Conservation (phyloP, 345 rosid genomes). For the Ricinus communis region DNA sequence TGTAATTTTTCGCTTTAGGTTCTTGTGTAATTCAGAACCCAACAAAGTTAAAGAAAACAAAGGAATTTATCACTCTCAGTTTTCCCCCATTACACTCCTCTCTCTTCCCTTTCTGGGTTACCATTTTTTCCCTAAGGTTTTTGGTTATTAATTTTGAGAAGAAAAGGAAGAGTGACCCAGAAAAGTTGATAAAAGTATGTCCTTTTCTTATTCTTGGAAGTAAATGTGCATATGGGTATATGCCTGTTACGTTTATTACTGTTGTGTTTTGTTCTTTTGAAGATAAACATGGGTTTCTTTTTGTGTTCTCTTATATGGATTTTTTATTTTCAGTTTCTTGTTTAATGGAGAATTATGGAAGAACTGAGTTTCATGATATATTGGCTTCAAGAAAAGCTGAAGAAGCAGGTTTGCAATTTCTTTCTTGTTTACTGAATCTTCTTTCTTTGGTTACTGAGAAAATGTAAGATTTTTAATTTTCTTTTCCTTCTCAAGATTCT, state of each 20-base stretch:
- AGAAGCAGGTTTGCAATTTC: conserved; percentile 60
- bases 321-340: background rate
- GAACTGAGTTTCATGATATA: conserved; percentile 58
- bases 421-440: background rate
- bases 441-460: background rate
- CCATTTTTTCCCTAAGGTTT: background rate
- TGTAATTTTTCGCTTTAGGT: too few species aligned
- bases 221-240: background rate
- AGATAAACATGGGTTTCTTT: background rate
- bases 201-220: background rate
- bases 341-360: conserved; percentile 44
- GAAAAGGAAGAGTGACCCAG: background rate
- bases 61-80: background rate
- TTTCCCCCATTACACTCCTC: background rate
- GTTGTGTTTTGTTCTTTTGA: background rate
- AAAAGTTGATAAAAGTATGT: background rate
- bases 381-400: conserved; percentile 92
- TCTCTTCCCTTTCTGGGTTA: background rate
- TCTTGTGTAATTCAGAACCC: background rate
- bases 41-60: background rate
- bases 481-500: background rate
- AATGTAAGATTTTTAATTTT: background rate
- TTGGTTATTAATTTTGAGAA: background rate
- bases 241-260: too few species aligned
- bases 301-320: background rate